Percentiles rank a stretch among this genome's conserved stretches.
Conservation (phyloP, 1,284 basidiomycete species). For the Ceratobasidium sp. region DNA sequence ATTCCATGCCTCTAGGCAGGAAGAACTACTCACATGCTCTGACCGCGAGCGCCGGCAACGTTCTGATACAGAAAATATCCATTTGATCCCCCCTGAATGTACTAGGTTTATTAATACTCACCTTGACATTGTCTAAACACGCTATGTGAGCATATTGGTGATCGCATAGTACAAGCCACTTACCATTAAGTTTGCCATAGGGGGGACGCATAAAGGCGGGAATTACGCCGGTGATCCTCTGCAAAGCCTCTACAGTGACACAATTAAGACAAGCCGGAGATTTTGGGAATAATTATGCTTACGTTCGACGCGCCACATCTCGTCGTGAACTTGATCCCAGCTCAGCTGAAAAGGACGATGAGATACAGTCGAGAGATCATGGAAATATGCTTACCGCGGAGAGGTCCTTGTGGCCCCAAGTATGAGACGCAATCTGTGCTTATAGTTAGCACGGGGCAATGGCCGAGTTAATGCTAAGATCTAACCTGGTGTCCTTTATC, state of each 20-base stretch:
- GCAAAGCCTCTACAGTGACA: slow-evolving; percentile 44
- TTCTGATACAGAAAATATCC: background rate
- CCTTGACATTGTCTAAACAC: slow-evolving; percentile 11
- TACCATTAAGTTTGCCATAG: slow-evolving; percentile 49
- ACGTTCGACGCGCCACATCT: slow-evolving; percentile 45
- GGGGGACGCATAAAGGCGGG: slow-evolving; percentile 50
- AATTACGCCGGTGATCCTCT: slow-evolving; percentile 42
- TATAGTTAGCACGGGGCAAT: background rate
- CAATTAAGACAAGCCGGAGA: too few relatives aligned
- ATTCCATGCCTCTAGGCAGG: too few relatives aligned
- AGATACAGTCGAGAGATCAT: background rate
- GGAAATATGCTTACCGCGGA: slow-evolving; percentile 6
- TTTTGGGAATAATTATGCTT: too few relatives aligned
- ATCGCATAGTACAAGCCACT: background rate
- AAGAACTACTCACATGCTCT: slow-evolving; percentile 24
- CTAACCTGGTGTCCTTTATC: slow-evolving; percentile 46
- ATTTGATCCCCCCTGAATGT: too few relatives aligned
- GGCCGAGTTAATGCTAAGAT: background rate
- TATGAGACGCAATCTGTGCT: slow-evolving; percentile 45
- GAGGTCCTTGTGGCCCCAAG: slow-evolving; percentile 27
- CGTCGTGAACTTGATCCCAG: slow-evolving; percentile 48
- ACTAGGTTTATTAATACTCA: background rate
- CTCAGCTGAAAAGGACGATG: slow-evolving; percentile 10
- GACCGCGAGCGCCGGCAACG: slow-evolving; percentile 33
- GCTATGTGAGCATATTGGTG: background rate